Percentiles rank a stretch among this genome's conserved stretches.
Conservation (phyloP, 176 grass and related monocot species). For the Hordeum marinum region DNA sequence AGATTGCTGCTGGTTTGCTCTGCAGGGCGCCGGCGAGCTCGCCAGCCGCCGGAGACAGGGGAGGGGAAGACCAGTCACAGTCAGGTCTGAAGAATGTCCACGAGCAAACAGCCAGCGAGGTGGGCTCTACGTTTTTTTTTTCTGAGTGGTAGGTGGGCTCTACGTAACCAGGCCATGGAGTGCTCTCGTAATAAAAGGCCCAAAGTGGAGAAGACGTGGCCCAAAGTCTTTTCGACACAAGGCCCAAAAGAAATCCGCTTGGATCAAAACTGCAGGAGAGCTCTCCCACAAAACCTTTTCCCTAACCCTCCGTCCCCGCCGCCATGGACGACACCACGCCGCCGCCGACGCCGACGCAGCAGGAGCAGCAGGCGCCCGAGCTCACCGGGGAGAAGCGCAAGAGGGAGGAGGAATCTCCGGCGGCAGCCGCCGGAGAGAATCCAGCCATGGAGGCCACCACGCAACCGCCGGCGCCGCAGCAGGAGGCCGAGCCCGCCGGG, state of each 20-base stretch:
- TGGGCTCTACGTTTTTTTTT: too few species aligned
- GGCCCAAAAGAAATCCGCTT: neutral
- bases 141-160: too few species aligned
- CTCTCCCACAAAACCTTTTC: neutral
- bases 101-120: too few species aligned
- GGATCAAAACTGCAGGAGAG: neutral
- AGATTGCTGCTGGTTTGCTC: neutral
- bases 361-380: neutral
- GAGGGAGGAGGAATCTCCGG: slow-evolving; percentile 31
- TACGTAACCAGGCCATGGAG: too few species aligned
- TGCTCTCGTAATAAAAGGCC: too few species aligned
- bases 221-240: neutral
- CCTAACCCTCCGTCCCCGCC: neutral
- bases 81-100: too few species aligned
- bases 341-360: too few species aligned
- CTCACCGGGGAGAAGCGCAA: slow-evolving; percentile 57
- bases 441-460: neutral
- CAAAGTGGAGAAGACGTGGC: neutral
- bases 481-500: neutral
- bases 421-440: neutral
- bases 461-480: neutral
- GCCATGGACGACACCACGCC: neutral
- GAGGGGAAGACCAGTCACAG: neutral
- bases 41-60: too few species aligned
- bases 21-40: too few species aligned